Evolutionary conservation across 352 stramenopile species (phyloP).

Genomic region (Pythium folliculosum): DNA sequence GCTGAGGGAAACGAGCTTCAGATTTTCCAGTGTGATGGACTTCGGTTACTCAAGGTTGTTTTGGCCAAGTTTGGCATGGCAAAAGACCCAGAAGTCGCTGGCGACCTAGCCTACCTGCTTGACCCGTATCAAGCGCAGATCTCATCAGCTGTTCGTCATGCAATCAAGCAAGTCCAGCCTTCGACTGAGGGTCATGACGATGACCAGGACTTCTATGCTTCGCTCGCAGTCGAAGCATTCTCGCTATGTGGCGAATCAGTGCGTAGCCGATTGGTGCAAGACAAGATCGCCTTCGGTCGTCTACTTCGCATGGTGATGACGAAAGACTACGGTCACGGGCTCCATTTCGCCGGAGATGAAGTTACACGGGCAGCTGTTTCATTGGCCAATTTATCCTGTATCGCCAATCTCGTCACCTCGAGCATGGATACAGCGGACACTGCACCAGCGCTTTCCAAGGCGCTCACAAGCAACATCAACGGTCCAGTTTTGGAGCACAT

Average conservation of each 20-base stretch:
- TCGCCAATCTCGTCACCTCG: constrained; percentile 57
- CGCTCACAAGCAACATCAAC: constrained; percentile 52
- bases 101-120: constrained; percentile 57
- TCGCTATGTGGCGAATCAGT: constrained; percentile 56
- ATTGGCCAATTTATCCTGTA: constrained; percentile 62
- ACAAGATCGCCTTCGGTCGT: constrained; percentile 70
- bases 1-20: constrained; percentile 71
- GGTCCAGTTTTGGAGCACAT: constrained; percentile 12
- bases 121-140: constrained; percentile 86
- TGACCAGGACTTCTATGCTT: constrained; percentile 53
- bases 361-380: constrained; percentile 50
- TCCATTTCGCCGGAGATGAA: constrained; percentile 64
- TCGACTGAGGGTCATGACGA: constrained; percentile 23
- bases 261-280: constrained; percentile 56
- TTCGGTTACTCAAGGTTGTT: constrained; percentile 69
- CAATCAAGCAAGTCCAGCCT: constrained; percentile 53
- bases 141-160: constrained; percentile 74
- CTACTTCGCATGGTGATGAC: constrained; percentile 62
- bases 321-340: constrained; percentile 60
- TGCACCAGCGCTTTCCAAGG: constrained; percentile 50
- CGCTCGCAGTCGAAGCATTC: constrained; percentile 71
- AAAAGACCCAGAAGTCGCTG: constrained; percentile 68
- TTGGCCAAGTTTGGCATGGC: constrained; percentile 57
- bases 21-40: constrained; percentile 73
- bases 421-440: constrained; percentile 37